These are phyloP conservation scores for Tricholoma hemisulphureum DNA, from an alignment of 768 basidiomycete species.

Conservation along the genomic window DNA sequence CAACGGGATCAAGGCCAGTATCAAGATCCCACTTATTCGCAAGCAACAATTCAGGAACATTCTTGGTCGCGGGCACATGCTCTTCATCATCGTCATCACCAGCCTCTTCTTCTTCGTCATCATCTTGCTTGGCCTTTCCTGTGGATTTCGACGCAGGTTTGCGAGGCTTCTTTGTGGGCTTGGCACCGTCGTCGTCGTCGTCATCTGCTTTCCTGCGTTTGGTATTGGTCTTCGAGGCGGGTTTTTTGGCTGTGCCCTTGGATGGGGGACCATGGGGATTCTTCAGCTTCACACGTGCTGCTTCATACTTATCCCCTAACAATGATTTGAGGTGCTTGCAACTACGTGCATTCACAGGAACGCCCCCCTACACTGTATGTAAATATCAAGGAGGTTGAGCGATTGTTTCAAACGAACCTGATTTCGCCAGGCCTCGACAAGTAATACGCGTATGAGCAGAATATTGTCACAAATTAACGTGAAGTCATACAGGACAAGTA, in stretches of 20 bases:
- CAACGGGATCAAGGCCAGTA: constrained; percentile 50
- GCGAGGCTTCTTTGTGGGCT: constrained; percentile 10
- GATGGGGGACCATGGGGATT: constrained; percentile 35
- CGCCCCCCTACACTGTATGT: constrained; percentile 20
- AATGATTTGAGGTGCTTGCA: constrained; percentile 48
- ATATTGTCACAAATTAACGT: background rate
- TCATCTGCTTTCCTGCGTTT: constrained; percentile 23
- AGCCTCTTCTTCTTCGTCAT: constrained; percentile 22
- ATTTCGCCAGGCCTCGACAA: constrained; percentile 32
- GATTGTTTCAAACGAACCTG: constrained; percentile 16
- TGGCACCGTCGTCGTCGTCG: constrained; percentile 12
- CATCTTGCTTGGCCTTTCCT: constrained; percentile 25
- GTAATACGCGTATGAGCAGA: background rate
- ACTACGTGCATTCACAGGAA: constrained; percentile 45
- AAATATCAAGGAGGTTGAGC: background rate
- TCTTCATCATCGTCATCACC: constrained; percentile 35
- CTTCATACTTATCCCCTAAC: constrained; percentile 47
- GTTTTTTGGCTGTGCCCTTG: constrained; percentile 22
- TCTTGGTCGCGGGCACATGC: constrained; percentile 27
- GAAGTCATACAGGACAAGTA: constrained; percentile 31
- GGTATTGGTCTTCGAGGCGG: constrained; percentile 15
- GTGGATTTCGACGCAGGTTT: constrained; percentile 12
- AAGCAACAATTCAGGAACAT: constrained; percentile 46
- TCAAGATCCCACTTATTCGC: constrained; percentile 60
- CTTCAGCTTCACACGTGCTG: constrained; percentile 42